Percentiles rank a stretch among this genome's conserved stretches.
Conservation (phyloP, 208 protist species). For the Crithidia brevicula region DNA sequence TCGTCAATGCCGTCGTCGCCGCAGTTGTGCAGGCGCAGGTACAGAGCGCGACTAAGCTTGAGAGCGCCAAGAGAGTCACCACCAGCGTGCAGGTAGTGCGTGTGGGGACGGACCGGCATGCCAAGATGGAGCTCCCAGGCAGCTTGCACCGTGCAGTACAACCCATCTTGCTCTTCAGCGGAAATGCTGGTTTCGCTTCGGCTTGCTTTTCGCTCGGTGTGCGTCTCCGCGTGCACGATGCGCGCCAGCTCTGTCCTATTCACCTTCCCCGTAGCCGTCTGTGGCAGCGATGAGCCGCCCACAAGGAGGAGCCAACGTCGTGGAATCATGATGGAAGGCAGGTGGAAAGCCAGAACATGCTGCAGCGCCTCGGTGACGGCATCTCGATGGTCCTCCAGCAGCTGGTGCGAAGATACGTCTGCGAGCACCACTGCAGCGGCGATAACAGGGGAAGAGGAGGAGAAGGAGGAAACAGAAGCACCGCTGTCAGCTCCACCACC, state of each 20-base stretch:
- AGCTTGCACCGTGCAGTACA: constrained; percentile 19
- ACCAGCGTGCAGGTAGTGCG: constrained; percentile 61
- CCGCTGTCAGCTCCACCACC: background rate
- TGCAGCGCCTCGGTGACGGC: constrained; percentile 29
- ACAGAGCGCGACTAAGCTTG: constrained; percentile 54
- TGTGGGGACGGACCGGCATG: constrained; percentile 26
- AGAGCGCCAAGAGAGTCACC: constrained; percentile 73
- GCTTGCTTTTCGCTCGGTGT: background rate
- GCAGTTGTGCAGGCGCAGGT: constrained; percentile 36
- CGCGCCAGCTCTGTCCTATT: constrained; percentile 29
- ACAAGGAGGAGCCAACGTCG: constrained; percentile 33
- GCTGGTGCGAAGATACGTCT: background rate
- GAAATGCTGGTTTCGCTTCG: background rate
- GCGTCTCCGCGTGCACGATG: background rate
- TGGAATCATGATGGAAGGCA: constrained; percentile 52
- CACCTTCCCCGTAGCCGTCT: constrained; percentile 51
- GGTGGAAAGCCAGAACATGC: constrained; percentile 30
- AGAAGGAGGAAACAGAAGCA: background rate
- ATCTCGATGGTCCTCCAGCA: constrained; percentile 2
- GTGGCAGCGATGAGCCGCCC: constrained; percentile 28
- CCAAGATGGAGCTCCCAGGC: constrained; percentile 41
- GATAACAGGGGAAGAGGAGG: constrained; percentile 14
- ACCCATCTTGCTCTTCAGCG: background rate
- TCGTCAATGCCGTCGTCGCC: constrained; percentile 50
- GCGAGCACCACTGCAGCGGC: constrained; percentile 27